Conservation (phyloP, 2,329 filamentous ascomycete genomes). For the Thelonectria olida region DNA sequence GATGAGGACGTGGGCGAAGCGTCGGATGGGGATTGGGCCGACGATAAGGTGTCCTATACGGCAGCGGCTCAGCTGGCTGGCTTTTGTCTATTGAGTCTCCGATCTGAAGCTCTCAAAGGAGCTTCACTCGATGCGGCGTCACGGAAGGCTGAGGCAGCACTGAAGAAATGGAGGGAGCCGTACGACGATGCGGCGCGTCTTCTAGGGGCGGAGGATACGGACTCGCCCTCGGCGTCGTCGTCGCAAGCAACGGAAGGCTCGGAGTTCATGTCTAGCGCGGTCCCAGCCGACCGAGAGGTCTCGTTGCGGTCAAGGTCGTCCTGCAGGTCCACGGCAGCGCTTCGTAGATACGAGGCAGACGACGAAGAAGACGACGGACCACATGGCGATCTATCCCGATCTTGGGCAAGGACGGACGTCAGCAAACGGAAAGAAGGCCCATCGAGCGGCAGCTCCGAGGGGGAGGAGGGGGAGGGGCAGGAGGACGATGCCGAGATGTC, state of each 20-base stretch:
- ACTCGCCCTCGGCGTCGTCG: constrained; percentile 8
- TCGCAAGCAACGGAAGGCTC: constrained; percentile 8
- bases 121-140: constrained; percentile 19
- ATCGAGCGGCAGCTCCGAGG: background rate
- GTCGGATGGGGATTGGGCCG: background rate
- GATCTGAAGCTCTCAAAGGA: constrained; percentile 25
- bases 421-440: background rate
- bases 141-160: constrained; percentile 10
- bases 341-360: background rate
- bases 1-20: constrained; percentile 16
- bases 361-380: background rate
- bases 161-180: constrained; percentile 29
- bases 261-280: constrained; percentile 1
- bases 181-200: constrained; percentile 28
- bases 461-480: no score
- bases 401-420: background rate
- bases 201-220: constrained; percentile 2
- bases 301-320: constrained; percentile 8
- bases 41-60: background rate
- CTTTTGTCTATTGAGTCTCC: constrained; percentile 32
- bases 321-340: background rate
- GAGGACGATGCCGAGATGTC: constrained; percentile 9
- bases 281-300: constrained; percentile 5
- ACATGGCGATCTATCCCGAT: background rate
- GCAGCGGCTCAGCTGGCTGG: constrained; percentile 21